These are phyloP conservation scores for Lodderomyces beijingensis DNA, from an alignment of 1,139 yeast genomes.

Conservation along the genomic window DNA sequence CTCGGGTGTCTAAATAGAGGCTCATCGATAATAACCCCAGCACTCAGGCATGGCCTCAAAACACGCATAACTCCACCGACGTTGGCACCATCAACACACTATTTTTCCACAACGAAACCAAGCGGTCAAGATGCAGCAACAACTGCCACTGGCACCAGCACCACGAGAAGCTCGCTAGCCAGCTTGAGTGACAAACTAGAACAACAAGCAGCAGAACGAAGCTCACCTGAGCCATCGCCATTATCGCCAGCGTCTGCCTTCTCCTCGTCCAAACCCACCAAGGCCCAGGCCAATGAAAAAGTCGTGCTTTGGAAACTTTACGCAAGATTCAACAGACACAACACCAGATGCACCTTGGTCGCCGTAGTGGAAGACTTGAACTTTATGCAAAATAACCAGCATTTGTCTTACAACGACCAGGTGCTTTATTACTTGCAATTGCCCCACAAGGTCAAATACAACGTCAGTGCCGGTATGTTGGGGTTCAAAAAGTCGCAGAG, in stretches of 20 bases:
- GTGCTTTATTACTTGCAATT: slow-evolving; percentile 75
- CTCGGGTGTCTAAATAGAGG: too few species aligned
- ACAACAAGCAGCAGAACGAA: background rate
- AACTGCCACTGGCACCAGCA: too few species aligned
- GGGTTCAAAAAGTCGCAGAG: slow-evolving; percentile 78
- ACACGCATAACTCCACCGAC: too few species aligned
- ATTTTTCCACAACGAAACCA: too few species aligned
- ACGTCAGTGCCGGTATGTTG: slow-evolving; percentile 66
- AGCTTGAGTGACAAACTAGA: too few species aligned
- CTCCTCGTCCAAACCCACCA: slow-evolving; percentile 7
- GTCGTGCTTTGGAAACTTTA: slow-evolving; percentile 65
- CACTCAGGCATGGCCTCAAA: too few species aligned
- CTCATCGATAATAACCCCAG: too few species aligned
- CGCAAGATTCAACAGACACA: slow-evolving; percentile 75
- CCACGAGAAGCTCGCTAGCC: background rate
- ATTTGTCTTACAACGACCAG: slow-evolving; percentile 64
- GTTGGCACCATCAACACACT: too few species aligned
- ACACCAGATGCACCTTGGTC: slow-evolving; percentile 73
- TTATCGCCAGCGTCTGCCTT: background rate
- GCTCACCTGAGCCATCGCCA: background rate
- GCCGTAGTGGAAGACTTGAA: slow-evolving; percentile 66
- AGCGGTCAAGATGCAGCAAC: too few species aligned
- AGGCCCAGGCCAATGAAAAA: slow-evolving; percentile 25
- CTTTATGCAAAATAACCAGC: slow-evolving; percentile 52
- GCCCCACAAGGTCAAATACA: slow-evolving; percentile 69